A percentile compares a stretch with the other conserved stretches of the same genome.
Evolutionary conservation across 163 green algal species (phyloP).

Genomic region (Coccomyxa subellipsoidea): DNA sequence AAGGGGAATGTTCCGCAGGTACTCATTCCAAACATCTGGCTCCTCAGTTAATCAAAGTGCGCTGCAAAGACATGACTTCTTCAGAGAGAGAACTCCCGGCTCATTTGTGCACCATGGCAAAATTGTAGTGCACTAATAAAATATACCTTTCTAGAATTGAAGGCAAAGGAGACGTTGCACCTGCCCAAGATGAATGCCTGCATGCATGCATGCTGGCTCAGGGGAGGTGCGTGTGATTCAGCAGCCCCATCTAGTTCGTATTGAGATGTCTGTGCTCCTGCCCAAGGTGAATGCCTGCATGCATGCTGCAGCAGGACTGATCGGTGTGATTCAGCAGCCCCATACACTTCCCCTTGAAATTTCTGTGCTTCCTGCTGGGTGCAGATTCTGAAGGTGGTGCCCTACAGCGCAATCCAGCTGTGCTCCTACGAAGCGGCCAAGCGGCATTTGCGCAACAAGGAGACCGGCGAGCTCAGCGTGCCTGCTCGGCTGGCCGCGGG

Average conservation of each 20-base stretch:
- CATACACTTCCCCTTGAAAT: too few species aligned
- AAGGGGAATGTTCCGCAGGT: conserved; percentile 81
- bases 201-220: background rate
- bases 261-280: too few species aligned
- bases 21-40: background rate
- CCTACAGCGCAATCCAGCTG: conserved; percentile 78
- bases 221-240: background rate
- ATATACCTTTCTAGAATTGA: too few species aligned
- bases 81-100: too few species aligned
- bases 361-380: background rate
- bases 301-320: background rate
- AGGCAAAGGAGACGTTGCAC: too few species aligned
- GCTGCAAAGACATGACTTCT: too few species aligned
- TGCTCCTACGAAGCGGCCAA: conserved; percentile 80
- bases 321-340: too few species aligned
- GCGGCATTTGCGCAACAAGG: conserved; percentile 39
- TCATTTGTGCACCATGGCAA: too few species aligned
- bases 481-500: conserved; percentile 58
- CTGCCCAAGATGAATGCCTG: background rate
- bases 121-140: too few species aligned
- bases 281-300: too few species aligned
- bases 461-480: conserved; percentile 53
- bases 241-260: too few species aligned
- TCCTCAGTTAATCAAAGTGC: too few species aligned
- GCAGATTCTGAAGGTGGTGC: conserved; percentile 77